Evolutionary conservation across 345 rosid genomes (phyloP).

Genomic region (Arabidopsis suecica): DNA sequence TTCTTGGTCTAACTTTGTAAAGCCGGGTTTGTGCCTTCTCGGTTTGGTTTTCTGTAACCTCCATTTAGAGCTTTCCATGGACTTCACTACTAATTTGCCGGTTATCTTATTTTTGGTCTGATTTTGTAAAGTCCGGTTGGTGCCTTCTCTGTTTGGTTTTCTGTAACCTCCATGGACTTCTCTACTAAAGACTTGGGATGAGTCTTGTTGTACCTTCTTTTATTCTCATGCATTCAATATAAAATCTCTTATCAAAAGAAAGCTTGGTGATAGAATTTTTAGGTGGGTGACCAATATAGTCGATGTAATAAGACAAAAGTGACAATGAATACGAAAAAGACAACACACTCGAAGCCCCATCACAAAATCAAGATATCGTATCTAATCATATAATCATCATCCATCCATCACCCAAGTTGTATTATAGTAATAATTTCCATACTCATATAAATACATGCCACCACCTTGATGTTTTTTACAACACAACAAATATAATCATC

Average conservation of each 20-base stretch:
- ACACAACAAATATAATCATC: not conserved
- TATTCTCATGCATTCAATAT: not conserved
- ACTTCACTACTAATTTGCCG: not conserved
- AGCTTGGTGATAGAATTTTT: not conserved
- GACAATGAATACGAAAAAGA: not conserved
- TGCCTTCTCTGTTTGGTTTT: not conserved
- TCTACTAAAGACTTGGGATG: not conserved
- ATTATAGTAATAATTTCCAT: not conserved
- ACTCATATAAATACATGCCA: not conserved
- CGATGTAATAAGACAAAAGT: not conserved
- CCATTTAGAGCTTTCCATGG: too few species aligned
- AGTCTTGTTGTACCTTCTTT: not conserved
- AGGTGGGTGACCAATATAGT: not conserved
- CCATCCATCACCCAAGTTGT: not conserved
- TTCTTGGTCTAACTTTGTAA: not conserved
- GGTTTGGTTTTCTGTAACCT: not conserved
- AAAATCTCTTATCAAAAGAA: not conserved
- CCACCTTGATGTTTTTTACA: not conserved
- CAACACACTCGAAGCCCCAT: not conserved
- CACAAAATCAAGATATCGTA: not conserved
- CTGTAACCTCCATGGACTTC: not conserved
- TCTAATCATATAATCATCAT: not conserved
- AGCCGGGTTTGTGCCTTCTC: not conserved
- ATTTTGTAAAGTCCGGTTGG: not conserved
- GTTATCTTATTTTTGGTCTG: not conserved